Evolutionary conservation across 306 rosid species (phyloP).

Genomic region (Crataegus laevigata): DNA sequence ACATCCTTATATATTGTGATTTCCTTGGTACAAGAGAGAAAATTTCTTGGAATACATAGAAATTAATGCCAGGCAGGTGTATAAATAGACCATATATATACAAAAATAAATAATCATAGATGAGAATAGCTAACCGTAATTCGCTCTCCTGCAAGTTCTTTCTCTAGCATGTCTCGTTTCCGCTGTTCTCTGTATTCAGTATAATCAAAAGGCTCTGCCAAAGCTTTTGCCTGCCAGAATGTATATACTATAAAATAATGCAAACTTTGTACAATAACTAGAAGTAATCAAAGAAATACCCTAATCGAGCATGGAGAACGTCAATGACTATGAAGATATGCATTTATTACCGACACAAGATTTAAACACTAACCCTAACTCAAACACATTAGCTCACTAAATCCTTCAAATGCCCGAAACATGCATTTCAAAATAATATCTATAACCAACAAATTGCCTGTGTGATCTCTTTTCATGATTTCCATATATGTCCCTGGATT

Average conservation of each 20-base stretch:
- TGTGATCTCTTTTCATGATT: background rate
- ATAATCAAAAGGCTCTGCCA: slow-evolving; percentile 59
- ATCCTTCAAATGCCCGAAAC: background rate
- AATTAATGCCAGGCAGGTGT: too few species aligned
- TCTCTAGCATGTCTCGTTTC: slow-evolving; percentile 62
- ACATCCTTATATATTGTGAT: too few species aligned
- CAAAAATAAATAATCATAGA: too few species aligned
- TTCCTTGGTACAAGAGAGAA: too few species aligned
- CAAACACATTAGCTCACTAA: background rate
- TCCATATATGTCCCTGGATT: background rate
- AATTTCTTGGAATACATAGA: too few species aligned
- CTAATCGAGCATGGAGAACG: background rate
- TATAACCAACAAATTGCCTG: background rate
- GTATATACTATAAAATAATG: background rate
- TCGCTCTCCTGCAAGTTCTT: slow-evolving; percentile 59
- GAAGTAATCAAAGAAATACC: background rate
- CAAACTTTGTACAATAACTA: background rate
- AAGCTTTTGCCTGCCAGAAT: slow-evolving; percentile 65
- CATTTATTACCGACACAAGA: background rate
- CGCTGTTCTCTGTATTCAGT: slow-evolving; percentile 54
- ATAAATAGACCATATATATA: too few species aligned
- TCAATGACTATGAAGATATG: background rate
- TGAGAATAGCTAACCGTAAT: slow-evolving; percentile 49
- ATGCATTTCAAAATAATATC: background rate
- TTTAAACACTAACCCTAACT: background rate